phyloP scores from a whole-genome alignment of 805 yeast genomes.

The Lachancea sp. region DNA sequence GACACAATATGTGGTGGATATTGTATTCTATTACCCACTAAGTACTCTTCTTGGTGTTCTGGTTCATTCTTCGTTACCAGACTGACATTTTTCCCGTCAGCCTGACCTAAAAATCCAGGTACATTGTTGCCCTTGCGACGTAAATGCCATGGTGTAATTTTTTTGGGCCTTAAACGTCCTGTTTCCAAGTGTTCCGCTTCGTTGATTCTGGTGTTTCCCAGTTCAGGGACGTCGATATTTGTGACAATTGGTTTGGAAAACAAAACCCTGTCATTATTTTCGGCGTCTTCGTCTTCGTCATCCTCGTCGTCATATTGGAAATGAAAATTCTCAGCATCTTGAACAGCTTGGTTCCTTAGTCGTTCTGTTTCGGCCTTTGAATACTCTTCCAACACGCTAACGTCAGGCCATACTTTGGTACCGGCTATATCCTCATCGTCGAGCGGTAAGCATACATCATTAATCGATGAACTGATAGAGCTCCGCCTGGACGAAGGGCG shows the following conservation, averaged over 20 bases:
- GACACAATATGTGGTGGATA: constrained; percentile 42
- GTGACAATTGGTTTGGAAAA: constrained; percentile 39
- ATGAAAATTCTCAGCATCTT: constrained; percentile 36
- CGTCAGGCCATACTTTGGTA: constrained; percentile 70
- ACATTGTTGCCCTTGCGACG: constrained; percentile 15
- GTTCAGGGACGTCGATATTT: constrained; percentile 38
- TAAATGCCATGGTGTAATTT: constrained; percentile 68
- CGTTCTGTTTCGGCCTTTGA: constrained; percentile 60
- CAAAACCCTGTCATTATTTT: constrained; percentile 29
- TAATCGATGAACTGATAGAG: constrained; percentile 63
- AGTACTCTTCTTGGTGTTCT: constrained; percentile 11
- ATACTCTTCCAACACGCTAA: constrained; percentile 66
- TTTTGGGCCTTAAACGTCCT: constrained; percentile 71
- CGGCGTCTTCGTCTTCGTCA: constrained; percentile 32
- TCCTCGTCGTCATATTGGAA: constrained; percentile 33
- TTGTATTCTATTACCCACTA: constrained; percentile 32
- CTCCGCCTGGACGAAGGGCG: constrained; percentile 39
- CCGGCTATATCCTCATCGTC: constrained; percentile 39
- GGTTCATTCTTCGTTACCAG: neutral
- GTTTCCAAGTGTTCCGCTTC: constrained; percentile 47
- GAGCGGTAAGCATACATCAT: constrained; percentile 88
- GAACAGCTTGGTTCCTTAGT: constrained; percentile 36
- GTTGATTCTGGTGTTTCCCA: constrained; percentile 41
- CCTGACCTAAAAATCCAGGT: constrained; percentile 9
- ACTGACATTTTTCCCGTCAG: constrained; percentile 7